phyloP scores from a whole-genome alignment of 2,329 filamentous ascomycete species.

The Nectriaceae sp. region DNA sequence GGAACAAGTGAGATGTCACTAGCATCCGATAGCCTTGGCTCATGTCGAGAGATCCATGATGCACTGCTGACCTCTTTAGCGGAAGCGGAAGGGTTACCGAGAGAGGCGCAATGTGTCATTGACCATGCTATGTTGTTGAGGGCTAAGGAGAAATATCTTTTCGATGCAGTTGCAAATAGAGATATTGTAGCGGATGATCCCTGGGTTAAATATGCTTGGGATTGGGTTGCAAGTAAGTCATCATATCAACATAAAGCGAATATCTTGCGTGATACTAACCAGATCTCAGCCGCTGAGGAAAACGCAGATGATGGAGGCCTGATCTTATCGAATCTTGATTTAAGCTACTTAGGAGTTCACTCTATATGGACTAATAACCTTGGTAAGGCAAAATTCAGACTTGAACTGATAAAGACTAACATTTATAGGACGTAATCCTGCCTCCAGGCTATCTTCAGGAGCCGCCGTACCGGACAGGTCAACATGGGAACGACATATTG shows the following conservation, averaged over 20 bases:
- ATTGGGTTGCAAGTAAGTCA: conserved; percentile 66
- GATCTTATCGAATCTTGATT: conserved; percentile 66
- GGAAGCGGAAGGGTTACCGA: conserved; percentile 48
- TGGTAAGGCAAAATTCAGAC: conserved; percentile 43
- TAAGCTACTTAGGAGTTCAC: conserved; percentile 75
- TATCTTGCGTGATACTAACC: conserved; percentile 16
- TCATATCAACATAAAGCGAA: neutral
- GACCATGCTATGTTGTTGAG: conserved; percentile 62
- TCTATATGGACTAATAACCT: conserved; percentile 72
- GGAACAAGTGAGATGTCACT: conserved; percentile 39
- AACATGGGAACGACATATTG: conserved; percentile 64
- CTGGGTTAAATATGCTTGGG: conserved; percentile 79
- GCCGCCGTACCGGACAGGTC: conserved; percentile 47
- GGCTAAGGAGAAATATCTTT: conserved; percentile 63
- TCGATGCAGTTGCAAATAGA: conserved; percentile 66
- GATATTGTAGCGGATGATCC: conserved; percentile 69
- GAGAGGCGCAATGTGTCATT: conserved; percentile 52
- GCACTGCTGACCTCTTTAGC: conserved; percentile 49
- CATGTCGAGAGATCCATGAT: conserved; percentile 61
- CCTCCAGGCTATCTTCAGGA: conserved; percentile 49
- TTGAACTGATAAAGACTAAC: conserved; percentile 5
- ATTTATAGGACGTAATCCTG: conserved; percentile 47
- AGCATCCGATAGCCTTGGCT: conserved; percentile 41
- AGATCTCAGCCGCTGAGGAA: conserved; percentile 57
- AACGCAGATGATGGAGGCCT: conserved; percentile 70